These are phyloP conservation scores for Pulveroboletus sp. DNA, from an alignment of 768 basidiomycete species.

Conservation along the genomic window DNA sequence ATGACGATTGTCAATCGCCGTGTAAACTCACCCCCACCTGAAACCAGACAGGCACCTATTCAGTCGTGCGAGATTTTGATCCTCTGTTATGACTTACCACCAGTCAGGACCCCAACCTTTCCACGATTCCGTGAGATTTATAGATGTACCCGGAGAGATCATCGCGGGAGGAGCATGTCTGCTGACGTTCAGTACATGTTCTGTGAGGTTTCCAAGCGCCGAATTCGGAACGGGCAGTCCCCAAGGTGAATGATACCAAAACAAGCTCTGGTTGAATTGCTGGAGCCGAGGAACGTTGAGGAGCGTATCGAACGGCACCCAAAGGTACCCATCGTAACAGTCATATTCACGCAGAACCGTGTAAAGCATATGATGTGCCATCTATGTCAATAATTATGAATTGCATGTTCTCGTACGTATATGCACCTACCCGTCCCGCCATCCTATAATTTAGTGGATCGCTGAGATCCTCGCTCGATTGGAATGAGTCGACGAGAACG, in stretches of 20 bases:
- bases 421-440: conserved; percentile 39
- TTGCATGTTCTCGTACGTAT: neutral
- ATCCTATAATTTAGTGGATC: conserved; percentile 37
- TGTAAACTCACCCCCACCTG: conserved; percentile 41
- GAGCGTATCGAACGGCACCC: conserved; percentile 50
- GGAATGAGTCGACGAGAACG: conserved; percentile 45
- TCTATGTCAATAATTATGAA: conserved; percentile 19
- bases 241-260: conserved; percentile 52
- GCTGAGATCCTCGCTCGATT: conserved; percentile 41
- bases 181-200: conserved; percentile 16
- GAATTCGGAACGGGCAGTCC: conserved; percentile 40
- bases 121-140: conserved; percentile 39
- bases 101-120: conserved; percentile 39
- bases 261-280: conserved; percentile 40
- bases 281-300: conserved; percentile 47
- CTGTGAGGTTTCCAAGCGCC: conserved; percentile 21
- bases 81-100: conserved; percentile 35
- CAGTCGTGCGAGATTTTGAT: conserved; percentile 2
- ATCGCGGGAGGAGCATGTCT: conserved; percentile 38
- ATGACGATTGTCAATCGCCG: neutral
- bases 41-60: conserved; percentile 1
- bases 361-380: conserved; percentile 54
- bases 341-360: conserved; percentile 40
- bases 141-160: conserved; percentile 39
- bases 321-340: conserved; percentile 50